Evolutionary conservation across 176 grass and related monocot genomes (phyloP).

Genomic region (Calamus simplicifolius): DNA sequence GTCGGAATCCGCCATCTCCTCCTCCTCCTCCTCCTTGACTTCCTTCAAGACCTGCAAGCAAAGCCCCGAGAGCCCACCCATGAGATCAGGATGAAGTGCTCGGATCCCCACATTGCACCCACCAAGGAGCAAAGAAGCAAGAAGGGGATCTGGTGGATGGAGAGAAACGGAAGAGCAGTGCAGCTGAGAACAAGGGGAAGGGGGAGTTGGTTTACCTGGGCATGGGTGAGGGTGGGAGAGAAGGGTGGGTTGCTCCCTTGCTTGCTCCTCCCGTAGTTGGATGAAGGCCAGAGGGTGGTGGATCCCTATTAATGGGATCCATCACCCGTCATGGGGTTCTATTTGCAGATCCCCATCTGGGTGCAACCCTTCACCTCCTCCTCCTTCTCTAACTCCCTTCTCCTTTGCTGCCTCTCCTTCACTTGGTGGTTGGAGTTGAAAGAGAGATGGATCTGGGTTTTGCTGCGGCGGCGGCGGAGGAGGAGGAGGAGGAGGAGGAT

Average conservation of each 20-base stretch:
- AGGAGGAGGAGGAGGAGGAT: neutral
- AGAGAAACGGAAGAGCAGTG: neutral
- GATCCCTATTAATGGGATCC: slow-evolving; percentile 28
- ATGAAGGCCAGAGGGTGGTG: neutral
- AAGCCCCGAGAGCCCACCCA: neutral
- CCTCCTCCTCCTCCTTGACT: slow-evolving; percentile 21
- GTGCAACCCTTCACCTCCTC: slow-evolving; percentile 36
- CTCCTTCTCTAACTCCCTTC: slow-evolving; percentile 6
- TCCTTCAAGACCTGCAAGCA: slow-evolving; percentile 5
- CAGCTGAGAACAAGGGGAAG: neutral
- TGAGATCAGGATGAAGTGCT: neutral
- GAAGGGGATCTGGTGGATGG: neutral
- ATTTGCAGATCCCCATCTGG: slow-evolving; percentile 37
- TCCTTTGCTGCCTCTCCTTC: slow-evolving; percentile 10
- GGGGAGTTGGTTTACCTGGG: neutral
- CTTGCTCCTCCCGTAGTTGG: neutral
- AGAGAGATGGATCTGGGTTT: slow-evolving; percentile 42
- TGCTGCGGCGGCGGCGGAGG: too few species aligned
- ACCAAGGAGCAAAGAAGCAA: neutral
- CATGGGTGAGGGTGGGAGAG: too few species aligned
- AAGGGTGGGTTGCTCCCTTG: neutral
- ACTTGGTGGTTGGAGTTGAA: neutral
- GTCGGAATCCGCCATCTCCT: slow-evolving; percentile 25
- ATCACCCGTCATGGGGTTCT: slow-evolving; percentile 13
- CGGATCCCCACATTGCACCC: neutral